Percentiles rank a stretch among this genome's conserved stretches.
phyloP scores from a whole-genome alignment of 2,329 filamentous ascomycete genomes.

The Podosphaera leucotricha region DNA sequence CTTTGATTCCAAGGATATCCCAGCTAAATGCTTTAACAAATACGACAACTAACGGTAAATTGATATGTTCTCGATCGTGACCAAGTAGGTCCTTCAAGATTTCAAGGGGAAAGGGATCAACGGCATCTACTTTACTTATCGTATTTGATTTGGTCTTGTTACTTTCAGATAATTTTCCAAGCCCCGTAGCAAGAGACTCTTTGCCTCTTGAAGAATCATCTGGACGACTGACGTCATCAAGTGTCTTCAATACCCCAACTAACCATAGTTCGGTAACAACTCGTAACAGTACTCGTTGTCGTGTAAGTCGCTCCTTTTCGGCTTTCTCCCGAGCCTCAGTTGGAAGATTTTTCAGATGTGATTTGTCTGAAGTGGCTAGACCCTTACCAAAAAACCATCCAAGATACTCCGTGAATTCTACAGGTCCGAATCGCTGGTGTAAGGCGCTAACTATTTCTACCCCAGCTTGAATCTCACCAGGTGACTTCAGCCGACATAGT shows the following conservation, averaged over 20 bases:
- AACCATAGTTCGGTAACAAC: slow-evolving; percentile 95
- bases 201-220: slow-evolving; percentile 33
- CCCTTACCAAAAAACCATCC: slow-evolving; percentile 85
- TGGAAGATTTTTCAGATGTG: slow-evolving; percentile 50
- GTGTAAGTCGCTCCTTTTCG: slow-evolving; percentile 73
- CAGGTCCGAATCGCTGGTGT: slow-evolving; percentile 78
- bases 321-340: slow-evolving; percentile 77
- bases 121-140: slow-evolving; percentile 36
- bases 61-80: slow-evolving; percentile 77
- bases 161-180: slow-evolving; percentile 35
- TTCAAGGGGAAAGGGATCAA: slow-evolving; percentile 86
- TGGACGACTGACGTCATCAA: slow-evolving; percentile 40
- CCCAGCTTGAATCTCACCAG: slow-evolving; percentile 75
- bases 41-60: slow-evolving; percentile 72
- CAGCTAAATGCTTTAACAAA: slow-evolving; percentile 94
- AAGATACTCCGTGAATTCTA: slow-evolving; percentile 74
- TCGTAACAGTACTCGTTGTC: slow-evolving; percentile 66
- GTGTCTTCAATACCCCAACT: slow-evolving; percentile 61
- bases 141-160: slow-evolving; percentile 30
- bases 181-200: slow-evolving; percentile 20
- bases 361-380: slow-evolving; percentile 74
- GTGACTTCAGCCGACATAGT: slow-evolving; percentile 71
- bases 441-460: slow-evolving; percentile 88
- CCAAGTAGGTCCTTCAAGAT: slow-evolving; percentile 93
- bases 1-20: slow-evolving; percentile 72